Conservation (phyloP, 345 rosid species). For the Syzygium oleosum region DNA sequence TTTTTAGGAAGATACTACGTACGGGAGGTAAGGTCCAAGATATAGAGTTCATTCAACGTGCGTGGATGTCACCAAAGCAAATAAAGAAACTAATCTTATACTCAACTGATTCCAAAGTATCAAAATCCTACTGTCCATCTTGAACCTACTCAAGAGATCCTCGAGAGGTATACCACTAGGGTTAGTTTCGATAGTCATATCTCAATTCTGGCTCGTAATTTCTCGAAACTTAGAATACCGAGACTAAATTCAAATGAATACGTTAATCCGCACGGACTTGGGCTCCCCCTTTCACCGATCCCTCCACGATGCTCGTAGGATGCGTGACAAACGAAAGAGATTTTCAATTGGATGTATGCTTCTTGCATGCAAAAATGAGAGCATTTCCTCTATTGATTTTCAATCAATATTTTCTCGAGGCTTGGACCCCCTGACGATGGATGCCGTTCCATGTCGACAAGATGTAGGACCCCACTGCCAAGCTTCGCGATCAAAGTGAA, state of each 20-base stretch:
- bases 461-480: not conserved
- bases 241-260: not conserved
- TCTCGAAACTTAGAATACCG: not conserved
- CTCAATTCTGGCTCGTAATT: not conserved
- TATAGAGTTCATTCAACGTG: not conserved
- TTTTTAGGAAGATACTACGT: not conserved
- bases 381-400: not conserved
- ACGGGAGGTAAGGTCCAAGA: rapidly evolving
- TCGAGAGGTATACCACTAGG: no score
- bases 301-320: not conserved
- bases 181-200: not conserved
- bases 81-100: not conserved
- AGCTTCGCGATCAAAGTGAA: not conserved
- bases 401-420: not conserved
- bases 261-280: not conserved
- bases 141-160: not conserved
- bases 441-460: not conserved
- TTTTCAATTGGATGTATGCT: not conserved
- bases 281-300: not conserved
- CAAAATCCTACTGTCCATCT: not conserved
- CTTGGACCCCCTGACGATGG: not conserved
- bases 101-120: not conserved
- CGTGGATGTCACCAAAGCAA: not conserved
- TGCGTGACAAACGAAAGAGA: not conserved
- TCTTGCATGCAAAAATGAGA: not conserved